Evolutionary conservation across 2,329 filamentous ascomycete species (phyloP), one percentile per base, ranked within the genome.

Genomic region (Pseudogymnoascus sp.): DNA sequence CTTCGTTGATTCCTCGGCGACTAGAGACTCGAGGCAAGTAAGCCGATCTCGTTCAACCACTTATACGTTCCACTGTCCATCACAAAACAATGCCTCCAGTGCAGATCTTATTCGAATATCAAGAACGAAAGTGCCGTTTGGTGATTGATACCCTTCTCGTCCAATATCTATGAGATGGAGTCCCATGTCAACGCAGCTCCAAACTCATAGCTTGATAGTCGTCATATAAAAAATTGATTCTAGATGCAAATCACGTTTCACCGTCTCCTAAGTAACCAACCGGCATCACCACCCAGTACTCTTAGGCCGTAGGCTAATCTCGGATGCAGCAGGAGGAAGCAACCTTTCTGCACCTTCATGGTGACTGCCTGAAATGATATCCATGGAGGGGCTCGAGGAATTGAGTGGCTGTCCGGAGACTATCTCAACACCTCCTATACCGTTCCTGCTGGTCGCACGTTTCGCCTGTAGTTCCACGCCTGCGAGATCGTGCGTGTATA

Each of bases 401-500:
- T 54, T 18, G 5, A 30, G 47, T 7, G 3, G 9, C 28, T 54
- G n/a, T 16, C n/a, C 16, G 5, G n/a, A 28, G 9, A 12, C 9
- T 14, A 30, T 54, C 1, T 54, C n/a, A 6, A 12, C n/a, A 4
- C 28, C 11, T 54, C 43, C 47, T 14, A 54, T 22, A 2, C 18
- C 18, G n/a, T 38, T 38, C 33, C 18, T 37, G 33, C 18, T 37
- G 11, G 22, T 58, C n/a, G 33, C 57, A 38, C n/a, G 18, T 38
- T 28, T 38, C 18, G 18, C 37, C 4, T n/a, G 14, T 39, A 39
- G 57, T 25, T 37, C 20, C 18, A 25, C 33, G 25, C 33, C 33
- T 16, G 33, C 57, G 18, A 38, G 57, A 11, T 62, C 20, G 25
- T 62, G 58, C 4, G 58, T 35, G 9, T 57, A 18, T 25, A 60